These are phyloP conservation scores for Aethionema arabicum DNA, from an alignment of 345 rosid genomes.

Conservation along the genomic window DNA sequence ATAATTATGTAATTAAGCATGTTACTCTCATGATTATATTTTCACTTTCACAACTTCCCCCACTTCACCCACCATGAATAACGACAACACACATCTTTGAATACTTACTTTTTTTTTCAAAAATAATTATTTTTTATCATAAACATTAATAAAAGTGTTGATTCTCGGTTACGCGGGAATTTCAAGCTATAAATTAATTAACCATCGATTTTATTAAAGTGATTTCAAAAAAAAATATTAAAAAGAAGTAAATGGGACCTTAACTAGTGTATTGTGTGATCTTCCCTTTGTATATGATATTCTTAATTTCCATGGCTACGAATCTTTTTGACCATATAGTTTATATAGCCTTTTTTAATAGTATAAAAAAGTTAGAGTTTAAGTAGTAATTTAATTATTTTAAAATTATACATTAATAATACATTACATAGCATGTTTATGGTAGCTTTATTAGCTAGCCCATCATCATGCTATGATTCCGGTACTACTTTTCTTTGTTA, in stretches of 20 bases:
- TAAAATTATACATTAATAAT: conserved; percentile 20
- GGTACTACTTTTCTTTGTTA: conserved; percentile 27
- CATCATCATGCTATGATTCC: conserved; percentile 37
- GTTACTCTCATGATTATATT: conserved; percentile 41
- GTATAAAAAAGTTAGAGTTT: neutral
- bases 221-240: conserved; percentile 18
- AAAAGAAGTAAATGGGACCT: conserved; percentile 30
- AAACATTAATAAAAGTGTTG: conserved; percentile 20
- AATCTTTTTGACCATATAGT: conserved; percentile 35
- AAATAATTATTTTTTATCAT: neutral
- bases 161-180: conserved; percentile 30
- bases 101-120: neutral
- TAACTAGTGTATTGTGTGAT: conserved; percentile 18
- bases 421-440: conserved; percentile 26
- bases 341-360: conserved; percentile 27
- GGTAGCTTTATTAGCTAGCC: conserved; percentile 37
- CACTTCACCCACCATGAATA: conserved; percentile 40
- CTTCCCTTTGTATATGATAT: conserved; percentile 28
- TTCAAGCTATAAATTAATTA: conserved; percentile 14
- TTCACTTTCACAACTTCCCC: conserved; percentile 36
- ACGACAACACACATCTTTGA: conserved; percentile 6
- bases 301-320: conserved; percentile 22
- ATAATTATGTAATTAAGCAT: conserved; percentile 34
- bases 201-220: conserved; percentile 27
- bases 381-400: conserved; percentile 18